Evolutionary conservation across 2,329 filamentous ascomycete genomes (phyloP).

Genomic region (Apiospora kogelbergensis): DNA sequence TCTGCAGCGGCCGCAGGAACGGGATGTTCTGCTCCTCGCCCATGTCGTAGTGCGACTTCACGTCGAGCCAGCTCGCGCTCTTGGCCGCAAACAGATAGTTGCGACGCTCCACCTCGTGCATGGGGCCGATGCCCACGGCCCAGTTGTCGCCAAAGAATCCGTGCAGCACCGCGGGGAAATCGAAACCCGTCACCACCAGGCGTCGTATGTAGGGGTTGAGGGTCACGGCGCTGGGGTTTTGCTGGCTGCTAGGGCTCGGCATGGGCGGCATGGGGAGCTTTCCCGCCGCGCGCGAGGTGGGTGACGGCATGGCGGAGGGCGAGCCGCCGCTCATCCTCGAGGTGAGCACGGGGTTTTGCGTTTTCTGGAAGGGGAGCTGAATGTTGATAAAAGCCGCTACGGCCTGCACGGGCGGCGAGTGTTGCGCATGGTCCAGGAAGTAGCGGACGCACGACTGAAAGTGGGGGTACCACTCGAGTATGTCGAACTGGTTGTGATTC

Average conservation of each 20-base stretch:
- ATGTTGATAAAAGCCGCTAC: constrained; percentile 92
- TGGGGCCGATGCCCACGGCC: constrained; percentile 72
- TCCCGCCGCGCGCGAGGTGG: constrained; percentile 25
- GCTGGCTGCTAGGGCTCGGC: constrained; percentile 1
- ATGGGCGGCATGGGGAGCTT: constrained; percentile 28
- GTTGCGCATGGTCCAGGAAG: constrained; percentile 89
- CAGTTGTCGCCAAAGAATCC: constrained; percentile 98
- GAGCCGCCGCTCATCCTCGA: constrained; percentile 33
- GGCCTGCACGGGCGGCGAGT: constrained; percentile 79
- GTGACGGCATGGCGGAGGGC: constrained; percentile 33
- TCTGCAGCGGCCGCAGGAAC: constrained; percentile 80
- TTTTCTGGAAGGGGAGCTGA: constrained; percentile 78
- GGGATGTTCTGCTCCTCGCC: constrained; percentile 79
- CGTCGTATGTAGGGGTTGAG: constrained; percentile 88
- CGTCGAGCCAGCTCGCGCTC: constrained; percentile 83
- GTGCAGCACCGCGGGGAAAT: constrained; percentile 81
- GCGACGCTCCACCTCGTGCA: constrained; percentile 85
- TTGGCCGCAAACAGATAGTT: constrained; percentile 97
- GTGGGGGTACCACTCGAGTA: constrained; percentile 90
- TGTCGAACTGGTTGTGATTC: constrained; percentile 56
- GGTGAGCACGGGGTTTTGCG: constrained; percentile 43
- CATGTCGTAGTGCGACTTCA: constrained; percentile 91
- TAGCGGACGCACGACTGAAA: constrained; percentile 89
- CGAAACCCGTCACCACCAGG: constrained; percentile 88
- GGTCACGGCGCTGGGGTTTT: constrained; percentile 52